phyloP scores from a whole-genome alignment of 192 early-diverging fungal species.

The Backusella australiensis region DNA sequence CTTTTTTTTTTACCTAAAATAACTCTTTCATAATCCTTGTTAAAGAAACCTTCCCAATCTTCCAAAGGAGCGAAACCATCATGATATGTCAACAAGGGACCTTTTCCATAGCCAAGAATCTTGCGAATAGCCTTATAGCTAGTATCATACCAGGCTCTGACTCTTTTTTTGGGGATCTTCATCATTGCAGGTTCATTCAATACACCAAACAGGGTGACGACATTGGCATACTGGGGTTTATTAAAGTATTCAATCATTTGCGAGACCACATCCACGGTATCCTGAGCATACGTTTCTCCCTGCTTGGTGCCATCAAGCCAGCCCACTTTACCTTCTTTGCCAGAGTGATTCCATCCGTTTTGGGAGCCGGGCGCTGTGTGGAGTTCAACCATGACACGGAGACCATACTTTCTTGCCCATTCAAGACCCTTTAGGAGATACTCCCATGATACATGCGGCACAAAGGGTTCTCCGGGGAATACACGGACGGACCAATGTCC shows the following conservation, averaged over 20 bases:
- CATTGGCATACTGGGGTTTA: slow-evolving; percentile 42
- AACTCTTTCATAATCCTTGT: slow-evolving; percentile 31
- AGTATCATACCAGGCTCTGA: slow-evolving; percentile 41
- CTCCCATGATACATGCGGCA: slow-evolving; percentile 51
- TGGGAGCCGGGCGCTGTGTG: slow-evolving; percentile 73
- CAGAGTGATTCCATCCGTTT: slow-evolving; percentile 65
- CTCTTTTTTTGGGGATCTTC: slow-evolving; percentile 23
- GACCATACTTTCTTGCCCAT: slow-evolving; percentile 62
- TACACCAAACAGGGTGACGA: slow-evolving; percentile 46
- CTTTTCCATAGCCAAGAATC: slow-evolving; percentile 26
- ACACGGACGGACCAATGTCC: slow-evolving; percentile 70
- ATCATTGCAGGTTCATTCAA: slow-evolving; percentile 48
- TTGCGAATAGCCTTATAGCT: slow-evolving; percentile 36
- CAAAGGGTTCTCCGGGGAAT: slow-evolving; percentile 55
- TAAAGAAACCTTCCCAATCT: slow-evolving; percentile 39
- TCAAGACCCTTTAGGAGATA: slow-evolving; percentile 55
- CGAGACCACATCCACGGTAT: slow-evolving; percentile 50
- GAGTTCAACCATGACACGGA: slow-evolving; percentile 69
- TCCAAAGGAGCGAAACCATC: slow-evolving; percentile 42
- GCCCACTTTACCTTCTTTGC: slow-evolving; percentile 35
- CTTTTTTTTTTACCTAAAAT: slow-evolving; percentile 38
- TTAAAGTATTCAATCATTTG: slow-evolving; percentile 55
- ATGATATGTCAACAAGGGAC: slow-evolving; percentile 38
- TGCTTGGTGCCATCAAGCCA: slow-evolving; percentile 43
- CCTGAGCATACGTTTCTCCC: slow-evolving; percentile 43